A percentile compares a stretch with the other conserved stretches of the same genome.
Evolutionary conservation across 441 rosid species (phyloP).

Genomic region (Populus hybrid): DNA sequence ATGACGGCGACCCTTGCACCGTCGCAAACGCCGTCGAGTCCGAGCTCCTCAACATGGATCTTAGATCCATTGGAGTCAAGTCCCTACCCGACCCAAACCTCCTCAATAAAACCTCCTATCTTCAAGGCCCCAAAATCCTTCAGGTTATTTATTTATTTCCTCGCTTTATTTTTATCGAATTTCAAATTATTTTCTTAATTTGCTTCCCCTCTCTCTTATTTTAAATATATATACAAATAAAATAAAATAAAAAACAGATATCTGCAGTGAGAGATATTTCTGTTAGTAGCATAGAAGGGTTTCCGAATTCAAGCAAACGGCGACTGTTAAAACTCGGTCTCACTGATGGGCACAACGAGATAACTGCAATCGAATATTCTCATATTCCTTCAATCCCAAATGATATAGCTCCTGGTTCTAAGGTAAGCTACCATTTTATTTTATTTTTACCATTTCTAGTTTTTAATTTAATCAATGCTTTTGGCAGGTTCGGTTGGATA

Average conservation of each 20-base stretch:
- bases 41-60: slow-evolving; percentile 76
- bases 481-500: slow-evolving; percentile 76
- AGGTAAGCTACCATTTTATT: slow-evolving; percentile 50
- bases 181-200: not conserved
- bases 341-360: slow-evolving; percentile 70
- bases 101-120: slow-evolving; percentile 46
- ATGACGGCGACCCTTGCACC: slow-evolving; percentile 30
- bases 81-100: slow-evolving; percentile 53
- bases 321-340: slow-evolving; percentile 53
- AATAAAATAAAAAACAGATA: slow-evolving; percentile 33
- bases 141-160: slow-evolving; percentile 40
- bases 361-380: slow-evolving; percentile 68
- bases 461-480: slow-evolving; percentile 4
- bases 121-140: slow-evolving; percentile 75
- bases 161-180: not conserved
- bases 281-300: slow-evolving; percentile 54
- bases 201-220: not conserved
- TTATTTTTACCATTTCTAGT: not conserved
- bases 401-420: slow-evolving; percentile 77
- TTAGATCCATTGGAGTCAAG: slow-evolving; percentile 57
- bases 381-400: slow-evolving; percentile 49
- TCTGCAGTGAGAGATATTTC: slow-evolving; percentile 69
- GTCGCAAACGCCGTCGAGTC: slow-evolving; percentile 58
- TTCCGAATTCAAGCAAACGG: slow-evolving; percentile 41
- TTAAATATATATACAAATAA: no score